Percentiles rank a stretch among this genome's conserved stretches.
Conservation (phyloP, 1,284 basidiomycete genomes). For the Peniophora sp. region DNA sequence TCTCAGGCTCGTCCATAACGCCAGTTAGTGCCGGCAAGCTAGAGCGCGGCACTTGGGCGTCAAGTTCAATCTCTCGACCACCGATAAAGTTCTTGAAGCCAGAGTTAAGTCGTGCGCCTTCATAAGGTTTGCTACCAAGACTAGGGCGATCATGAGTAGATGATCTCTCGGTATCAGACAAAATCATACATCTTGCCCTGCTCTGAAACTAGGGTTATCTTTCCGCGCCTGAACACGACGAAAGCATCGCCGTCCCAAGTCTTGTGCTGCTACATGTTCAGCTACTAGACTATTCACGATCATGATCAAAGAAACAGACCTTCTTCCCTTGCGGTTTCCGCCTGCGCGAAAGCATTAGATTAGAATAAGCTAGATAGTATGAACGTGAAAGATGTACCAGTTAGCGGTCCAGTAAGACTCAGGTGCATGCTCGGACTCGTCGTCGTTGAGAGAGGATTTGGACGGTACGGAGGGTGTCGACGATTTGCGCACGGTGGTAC, state of each 20-base stretch:
- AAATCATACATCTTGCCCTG: slow-evolving; percentile 63
- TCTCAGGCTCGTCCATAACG: slow-evolving; percentile 16
- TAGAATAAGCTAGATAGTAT: slow-evolving; percentile 3
- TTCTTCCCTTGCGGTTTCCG: slow-evolving; percentile 68
- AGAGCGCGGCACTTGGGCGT: slow-evolving; percentile 36
- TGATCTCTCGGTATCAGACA: no score
- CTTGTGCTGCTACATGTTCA: no score
- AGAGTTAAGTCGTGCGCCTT: slow-evolving; percentile 40
- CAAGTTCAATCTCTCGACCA: slow-evolving; percentile 57
- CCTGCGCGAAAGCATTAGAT: slow-evolving; percentile 31
- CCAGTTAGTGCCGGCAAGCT: slow-evolving; percentile 42
- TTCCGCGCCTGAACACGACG: slow-evolving; percentile 41
- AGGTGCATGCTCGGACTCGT: not conserved
- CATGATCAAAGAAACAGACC: no score
- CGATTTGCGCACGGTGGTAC: slow-evolving; percentile 11
- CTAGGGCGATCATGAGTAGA: no score
- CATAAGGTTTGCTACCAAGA: slow-evolving; percentile 55
- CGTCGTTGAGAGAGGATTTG: slow-evolving; percentile 7
- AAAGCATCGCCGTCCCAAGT: slow-evolving; percentile 83
- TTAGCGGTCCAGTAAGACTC: slow-evolving; percentile 58
- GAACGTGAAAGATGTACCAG: slow-evolving; percentile 42
- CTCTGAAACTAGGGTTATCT: slow-evolving; percentile 58
- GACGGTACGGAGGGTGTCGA: slow-evolving; percentile 6
- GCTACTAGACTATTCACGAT: no score
- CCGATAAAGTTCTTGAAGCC: slow-evolving; percentile 46